Base-by-base conservation (phyloP, 192 early-diverging fungal genomes). In the Coemansia sp. region DNA sequence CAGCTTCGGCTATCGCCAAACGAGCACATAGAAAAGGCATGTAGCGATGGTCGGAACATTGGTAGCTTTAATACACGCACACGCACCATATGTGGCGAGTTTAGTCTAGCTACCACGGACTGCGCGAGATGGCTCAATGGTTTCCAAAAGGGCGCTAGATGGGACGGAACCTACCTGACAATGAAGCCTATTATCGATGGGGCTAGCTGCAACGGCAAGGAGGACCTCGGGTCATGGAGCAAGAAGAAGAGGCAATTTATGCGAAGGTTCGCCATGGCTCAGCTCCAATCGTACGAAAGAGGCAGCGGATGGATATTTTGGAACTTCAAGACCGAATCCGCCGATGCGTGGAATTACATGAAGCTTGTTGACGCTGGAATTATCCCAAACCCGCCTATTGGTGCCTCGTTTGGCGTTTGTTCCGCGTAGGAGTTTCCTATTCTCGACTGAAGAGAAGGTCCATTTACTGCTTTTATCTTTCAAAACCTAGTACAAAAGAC, bases 51-150 rank as follows among this genome's bases (percentile, higher is more conserved):
- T 15, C 50, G 50, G n/a, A 48, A 55, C n/a, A 61, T 86, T 22
- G 57, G 38, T 19, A 22, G 60, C 14, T 83, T 80, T 22, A 78
- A 71, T 30, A 19, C 28, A 9, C 64, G 65, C 20, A 67, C 63
- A 2, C 65, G 65, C 3, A 87, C 86, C 0, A 87, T 91, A 63
- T 86, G 86, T 2, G 89, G 89, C 31, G 89, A 91, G 55, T 91
- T 85, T 45, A 87, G 87, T n/a, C 57, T 87, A 17, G 88, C 88
- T 15, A 87, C 83, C 28, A 87, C 86, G 25, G 88, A 91, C 59
- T 91, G 89, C 61, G 84, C 86, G 5, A 83, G 82, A 8, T 89
- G 84, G 76, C 64, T 91, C 30, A 91, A 89, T 60, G 89, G 89
- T 5, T 78, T 88, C 33, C 79, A 81, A 34, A 44, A 57, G 4